Conservation (phyloP, 768 basidiomycete genomes). For the Phaffia australis region DNA sequence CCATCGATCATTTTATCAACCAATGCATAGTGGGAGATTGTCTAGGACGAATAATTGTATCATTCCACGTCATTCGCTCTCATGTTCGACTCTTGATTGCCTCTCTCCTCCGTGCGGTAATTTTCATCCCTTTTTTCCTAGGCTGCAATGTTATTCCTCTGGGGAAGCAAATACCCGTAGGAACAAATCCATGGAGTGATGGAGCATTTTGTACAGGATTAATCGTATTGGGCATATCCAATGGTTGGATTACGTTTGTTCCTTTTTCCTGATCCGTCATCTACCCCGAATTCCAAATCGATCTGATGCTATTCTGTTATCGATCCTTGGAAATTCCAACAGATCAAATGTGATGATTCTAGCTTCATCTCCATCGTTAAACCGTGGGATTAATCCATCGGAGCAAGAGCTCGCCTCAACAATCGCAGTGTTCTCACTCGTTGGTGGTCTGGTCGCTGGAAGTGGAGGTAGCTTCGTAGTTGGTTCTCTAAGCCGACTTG, state of each 20-base stretch:
- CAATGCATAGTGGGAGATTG: constrained; percentile 5
- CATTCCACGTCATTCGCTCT: background rate
- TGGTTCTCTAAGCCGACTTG: background rate
- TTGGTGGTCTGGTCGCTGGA: constrained; percentile 17
- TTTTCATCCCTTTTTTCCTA: constrained; percentile 21
- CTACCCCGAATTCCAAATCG: too few species aligned
- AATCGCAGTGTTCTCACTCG: constrained; percentile 14
- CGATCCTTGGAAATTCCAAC: background rate
- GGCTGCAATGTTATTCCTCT: background rate
- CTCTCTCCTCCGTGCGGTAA: constrained; percentile 2
- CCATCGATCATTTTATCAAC: background rate
- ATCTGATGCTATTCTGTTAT: background rate
- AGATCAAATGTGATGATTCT: constrained; percentile 12
- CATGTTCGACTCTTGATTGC: background rate
- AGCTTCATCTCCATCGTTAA: constrained; percentile 12
- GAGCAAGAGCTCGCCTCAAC: constrained; percentile 13
- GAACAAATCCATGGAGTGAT: background rate
- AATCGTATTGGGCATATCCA: background rate
- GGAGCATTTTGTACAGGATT: constrained; percentile 3
- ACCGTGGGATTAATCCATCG: constrained; percentile 1
- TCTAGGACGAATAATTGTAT: constrained; percentile 3
- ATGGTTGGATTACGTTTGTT: constrained; percentile 12
- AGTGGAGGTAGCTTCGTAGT: constrained; percentile 15
- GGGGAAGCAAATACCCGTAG: background rate
- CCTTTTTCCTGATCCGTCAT: background rate